Conservation (phyloP, 1,284 basidiomycete species). For the Ceratobasidium sp. region DNA sequence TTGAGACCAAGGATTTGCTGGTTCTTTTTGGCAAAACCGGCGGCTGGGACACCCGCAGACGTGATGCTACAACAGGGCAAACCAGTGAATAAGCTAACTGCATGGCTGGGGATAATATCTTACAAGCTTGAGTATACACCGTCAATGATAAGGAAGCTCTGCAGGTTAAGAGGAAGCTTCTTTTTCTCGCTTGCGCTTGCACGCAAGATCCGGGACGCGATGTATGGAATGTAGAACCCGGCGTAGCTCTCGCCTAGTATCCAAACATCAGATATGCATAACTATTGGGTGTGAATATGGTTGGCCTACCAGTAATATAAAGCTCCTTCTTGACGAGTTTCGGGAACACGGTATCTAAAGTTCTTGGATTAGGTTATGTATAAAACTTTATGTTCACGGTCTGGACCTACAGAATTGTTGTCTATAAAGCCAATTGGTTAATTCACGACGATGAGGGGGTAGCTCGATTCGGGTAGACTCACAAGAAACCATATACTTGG, state of each 20-base stretch:
- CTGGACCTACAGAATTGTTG: slow-evolving; percentile 2
- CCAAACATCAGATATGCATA: background rate
- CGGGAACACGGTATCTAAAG: slow-evolving; percentile 44
- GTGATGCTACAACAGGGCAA: slow-evolving; percentile 40
- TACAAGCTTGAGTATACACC: slow-evolving; percentile 50
- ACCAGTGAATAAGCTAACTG: background rate
- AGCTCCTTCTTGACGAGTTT: slow-evolving; percentile 50
- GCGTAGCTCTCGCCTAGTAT: slow-evolving; percentile 19
- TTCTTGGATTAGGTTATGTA: too few species aligned
- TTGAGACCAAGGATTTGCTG: slow-evolving; percentile 52
- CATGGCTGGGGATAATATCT: slow-evolving; percentile 29
- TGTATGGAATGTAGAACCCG: slow-evolving; percentile 59
- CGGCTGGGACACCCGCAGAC: slow-evolving; percentile 49
- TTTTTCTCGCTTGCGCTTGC: slow-evolving; percentile 51
- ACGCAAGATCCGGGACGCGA: slow-evolving; percentile 54
- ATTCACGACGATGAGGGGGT: too few species aligned
- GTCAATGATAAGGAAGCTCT: slow-evolving; percentile 54
- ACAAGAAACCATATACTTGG: slow-evolving; percentile 55
- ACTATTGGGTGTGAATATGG: slow-evolving; percentile 51
- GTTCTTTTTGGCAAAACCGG: slow-evolving; percentile 50
- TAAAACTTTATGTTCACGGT: too few species aligned
- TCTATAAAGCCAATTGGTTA: slow-evolving; percentile 5
- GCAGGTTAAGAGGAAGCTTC: slow-evolving; percentile 28
- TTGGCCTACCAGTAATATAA: slow-evolving; percentile 54
- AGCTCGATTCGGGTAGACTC: background rate